Evolutionary conservation across 108 stramenopile species (phyloP).

Genomic region (Skeletonema tropicum): DNA sequence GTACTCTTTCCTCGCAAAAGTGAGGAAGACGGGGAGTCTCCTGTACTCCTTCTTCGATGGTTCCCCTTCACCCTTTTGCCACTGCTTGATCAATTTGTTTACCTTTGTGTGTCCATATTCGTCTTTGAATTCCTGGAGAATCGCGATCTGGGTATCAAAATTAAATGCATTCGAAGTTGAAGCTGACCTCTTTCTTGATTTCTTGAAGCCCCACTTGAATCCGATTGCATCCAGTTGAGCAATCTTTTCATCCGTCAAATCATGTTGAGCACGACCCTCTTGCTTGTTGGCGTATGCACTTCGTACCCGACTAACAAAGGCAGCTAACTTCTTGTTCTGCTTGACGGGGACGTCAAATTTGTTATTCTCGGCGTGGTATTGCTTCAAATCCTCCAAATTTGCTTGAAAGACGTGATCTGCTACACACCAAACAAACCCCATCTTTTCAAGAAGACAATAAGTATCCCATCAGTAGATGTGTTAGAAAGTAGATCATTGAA

Average conservation of each 20-base stretch:
- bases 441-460: not conserved
- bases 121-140: not conserved
- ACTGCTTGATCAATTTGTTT: conserved; percentile 5
- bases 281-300: conserved; percentile 1
- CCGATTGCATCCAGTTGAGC: conserved; percentile 4
- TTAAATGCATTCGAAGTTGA: not conserved
- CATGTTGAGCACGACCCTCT: conserved; percentile 4
- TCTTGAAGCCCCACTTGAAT: conserved; percentile 14
- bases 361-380: conserved; percentile 1
- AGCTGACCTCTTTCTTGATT: not conserved
- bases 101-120: conserved; percentile 4
- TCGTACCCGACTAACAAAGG: not conserved
- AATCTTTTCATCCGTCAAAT: conserved; percentile 13
- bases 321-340: conserved; percentile 1
- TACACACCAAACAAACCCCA: conserved; percentile 22
- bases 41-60: not conserved
- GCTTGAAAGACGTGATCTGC: conserved; percentile 13
- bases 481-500: not conserved
- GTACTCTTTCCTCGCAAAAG: conserved; percentile 1
- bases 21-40: not conserved
- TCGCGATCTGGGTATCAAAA: not conserved
- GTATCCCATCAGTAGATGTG: not conserved
- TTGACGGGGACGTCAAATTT: conserved; percentile 3
- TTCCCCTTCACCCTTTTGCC: not conserved
- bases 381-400: conserved; percentile 11